Base-by-base conservation (phyloP, 108 stramenopile species). In the Skeletonema marinoi region DNA sequence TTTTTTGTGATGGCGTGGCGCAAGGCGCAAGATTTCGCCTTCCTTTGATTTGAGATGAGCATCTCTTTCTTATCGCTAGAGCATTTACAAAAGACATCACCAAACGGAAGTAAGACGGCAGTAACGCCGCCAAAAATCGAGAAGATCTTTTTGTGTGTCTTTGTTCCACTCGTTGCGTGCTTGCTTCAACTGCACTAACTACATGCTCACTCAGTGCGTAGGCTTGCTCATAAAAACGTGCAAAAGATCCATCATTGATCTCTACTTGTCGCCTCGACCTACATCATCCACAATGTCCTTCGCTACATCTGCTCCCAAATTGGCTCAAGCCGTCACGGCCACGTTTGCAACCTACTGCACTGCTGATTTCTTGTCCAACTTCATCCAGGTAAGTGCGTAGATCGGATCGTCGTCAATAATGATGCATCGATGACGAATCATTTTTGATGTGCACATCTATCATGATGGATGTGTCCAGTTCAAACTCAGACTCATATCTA, bases 321-420 rank as follows among this genome's bases (percentile, higher is more conserved):
- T 56, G 3, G 54, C 54, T n/a, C 19, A 56, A 25, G 54, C 54
- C 25, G 54, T 56, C 54, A 29, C 54, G 25, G 54, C 54, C 19
- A 88, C 87, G 2, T 88, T 88, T 64, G 84, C 31, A 19, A 88
- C 87, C 2, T 88, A 88, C 41, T 68, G 64, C 41, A 50, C 68
- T 13, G 83, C 87, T 2, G 87, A 88, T 72, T 85, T 80, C 44
- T 51, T 85, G 6, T 80, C 78, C 56, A 88, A 88, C 59, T 88
- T 88, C 39, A 54, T 88, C 33, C 87, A 88, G 60, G 66, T 67
- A 4, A 58, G 66, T 54, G 11, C 13, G 54, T 77, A 86, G 62
- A 80, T 56, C 25, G 54, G 62, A 80, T 56, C 25, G 54, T 1
- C 16, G n/a, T n/a, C n/a, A n/a, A n/a, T n/a, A 46, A 41, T 41